phyloP scores from a whole-genome alignment of 1,284 basidiomycete species.

The Moesziomyces sp. region DNA sequence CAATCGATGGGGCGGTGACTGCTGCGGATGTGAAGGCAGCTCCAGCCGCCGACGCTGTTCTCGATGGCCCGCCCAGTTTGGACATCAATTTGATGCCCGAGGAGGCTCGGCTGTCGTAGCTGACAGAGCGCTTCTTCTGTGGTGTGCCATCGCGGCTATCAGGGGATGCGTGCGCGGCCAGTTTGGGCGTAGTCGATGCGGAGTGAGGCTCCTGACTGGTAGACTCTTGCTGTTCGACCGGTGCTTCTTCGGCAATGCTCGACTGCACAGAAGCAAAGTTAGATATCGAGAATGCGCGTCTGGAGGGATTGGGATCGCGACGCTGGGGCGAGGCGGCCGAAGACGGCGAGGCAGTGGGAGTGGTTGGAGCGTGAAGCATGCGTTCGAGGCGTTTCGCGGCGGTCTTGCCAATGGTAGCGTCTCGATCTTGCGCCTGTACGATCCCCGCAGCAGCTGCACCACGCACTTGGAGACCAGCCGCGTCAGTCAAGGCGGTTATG shows the following conservation, averaged over 20 bases:
- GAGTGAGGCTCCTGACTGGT: not conserved
- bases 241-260: slow-evolving; percentile 34
- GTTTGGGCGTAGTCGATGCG: not conserved
- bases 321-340: slow-evolving; percentile 12
- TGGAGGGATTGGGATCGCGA: slow-evolving; percentile 2
- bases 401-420: slow-evolving; percentile 56
- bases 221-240: not conserved
- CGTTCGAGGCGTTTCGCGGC: slow-evolving; percentile 54
- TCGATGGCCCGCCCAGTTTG: slow-evolving; percentile 15
- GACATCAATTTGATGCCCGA: slow-evolving; percentile 21
- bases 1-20: not conserved
- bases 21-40: not conserved
- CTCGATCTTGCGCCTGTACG: slow-evolving; percentile 45
- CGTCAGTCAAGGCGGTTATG: slow-evolving; percentile 13
- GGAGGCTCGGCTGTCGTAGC: slow-evolving; percentile 28
- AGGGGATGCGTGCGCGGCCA: not conserved
- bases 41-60: slow-evolving; percentile 10
- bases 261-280: slow-evolving; percentile 25
- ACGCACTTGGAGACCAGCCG: slow-evolving; percentile 28
- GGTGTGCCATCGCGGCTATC: slow-evolving; percentile 14
- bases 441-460: slow-evolving; percentile 29
- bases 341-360: slow-evolving; percentile 19
- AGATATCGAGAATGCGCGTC: slow-evolving; percentile 39
- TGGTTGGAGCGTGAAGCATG: slow-evolving; percentile 36
- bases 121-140: slow-evolving; percentile 41